Conservation (phyloP, 805 yeast genomes). For the Kockiozyma suomiensis region DNA sequence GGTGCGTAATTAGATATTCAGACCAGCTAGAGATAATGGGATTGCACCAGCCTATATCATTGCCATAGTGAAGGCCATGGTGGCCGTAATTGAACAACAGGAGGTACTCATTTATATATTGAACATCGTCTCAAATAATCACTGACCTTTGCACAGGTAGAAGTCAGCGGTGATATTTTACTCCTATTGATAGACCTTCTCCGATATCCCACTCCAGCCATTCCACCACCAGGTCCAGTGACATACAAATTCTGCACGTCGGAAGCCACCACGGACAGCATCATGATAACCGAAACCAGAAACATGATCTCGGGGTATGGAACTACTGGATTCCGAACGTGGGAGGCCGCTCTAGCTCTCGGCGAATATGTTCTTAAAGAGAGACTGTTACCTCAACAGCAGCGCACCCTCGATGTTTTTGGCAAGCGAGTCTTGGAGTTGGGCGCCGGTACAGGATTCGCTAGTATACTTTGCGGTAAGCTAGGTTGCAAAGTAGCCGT, state of each 20-base stretch:
- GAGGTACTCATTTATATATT: no score
- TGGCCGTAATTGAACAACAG: constrained; percentile 1
- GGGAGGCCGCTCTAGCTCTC: constrained; percentile 86
- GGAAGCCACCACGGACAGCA: neutral
- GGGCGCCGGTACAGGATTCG: constrained; percentile 90
- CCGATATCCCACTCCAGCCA: neutral
- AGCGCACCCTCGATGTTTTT: neutral
- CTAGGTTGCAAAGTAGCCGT: constrained; percentile 42
- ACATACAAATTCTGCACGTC: neutral
- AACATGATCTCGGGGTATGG: constrained; percentile 49
- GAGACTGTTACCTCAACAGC: neutral
- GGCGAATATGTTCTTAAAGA: constrained; percentile 51
- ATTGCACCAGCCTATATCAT: constrained; percentile 12
- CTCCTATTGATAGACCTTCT: constrained; percentile 4
- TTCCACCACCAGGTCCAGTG: constrained; percentile 19
- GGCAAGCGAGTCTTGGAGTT: constrained; percentile 59
- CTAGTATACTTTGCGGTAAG: constrained; percentile 50
- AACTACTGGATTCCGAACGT: constrained; percentile 86
- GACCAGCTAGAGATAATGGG: constrained; percentile 1
- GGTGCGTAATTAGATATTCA: neutral
- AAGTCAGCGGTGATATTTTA: constrained; percentile 18
- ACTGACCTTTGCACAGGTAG: constrained; percentile 6
- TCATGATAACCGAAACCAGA: constrained; percentile 36
- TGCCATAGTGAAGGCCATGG: constrained; percentile 4
- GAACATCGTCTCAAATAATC: neutral